These are phyloP conservation scores for Epipyxis sp. DNA, from an alignment of 108 stramenopile genomes.

Conservation along the genomic window DNA sequence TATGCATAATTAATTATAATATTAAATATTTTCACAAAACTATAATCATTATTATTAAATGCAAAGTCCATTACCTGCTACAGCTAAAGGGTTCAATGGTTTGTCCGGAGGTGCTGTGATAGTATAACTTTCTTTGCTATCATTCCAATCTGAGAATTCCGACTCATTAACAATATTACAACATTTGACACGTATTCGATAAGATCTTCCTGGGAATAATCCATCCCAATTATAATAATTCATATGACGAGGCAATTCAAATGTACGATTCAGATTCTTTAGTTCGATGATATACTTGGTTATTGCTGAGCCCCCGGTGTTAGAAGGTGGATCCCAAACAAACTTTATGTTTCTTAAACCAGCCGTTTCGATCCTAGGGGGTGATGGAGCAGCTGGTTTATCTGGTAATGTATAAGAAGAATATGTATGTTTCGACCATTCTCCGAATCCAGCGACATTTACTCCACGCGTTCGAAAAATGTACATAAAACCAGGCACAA, in stretches of 20 bases:
- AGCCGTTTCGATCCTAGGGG: background rate
- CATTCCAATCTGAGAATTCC: constrained; percentile 8
- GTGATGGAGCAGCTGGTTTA: background rate
- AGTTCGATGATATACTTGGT: background rate
- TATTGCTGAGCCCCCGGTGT: constrained; percentile 3
- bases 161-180: constrained; percentile 6
- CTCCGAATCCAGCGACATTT: background rate
- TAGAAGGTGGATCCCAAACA: constrained; percentile 13
- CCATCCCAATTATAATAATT: background rate
- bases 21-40: too few relatives aligned
- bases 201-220: constrained; percentile 15
- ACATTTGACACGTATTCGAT: background rate
- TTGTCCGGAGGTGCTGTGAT: constrained; percentile 15
- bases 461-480: background rate
- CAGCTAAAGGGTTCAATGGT: constrained; percentile 3
- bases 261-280: background rate
- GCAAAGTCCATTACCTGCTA: background rate
- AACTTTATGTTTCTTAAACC: constrained; percentile 10
- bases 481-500: constrained; percentile 26
- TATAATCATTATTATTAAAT: too few relatives aligned
- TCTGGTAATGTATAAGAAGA: background rate
- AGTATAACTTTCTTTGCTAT: background rate
- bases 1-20: too few relatives aligned
- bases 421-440: constrained; percentile 6
- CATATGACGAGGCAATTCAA: background rate